phyloP scores from a whole-genome alignment of 2,329 filamentous ascomycete species.

The Fusarium brachygibbosum region DNA sequence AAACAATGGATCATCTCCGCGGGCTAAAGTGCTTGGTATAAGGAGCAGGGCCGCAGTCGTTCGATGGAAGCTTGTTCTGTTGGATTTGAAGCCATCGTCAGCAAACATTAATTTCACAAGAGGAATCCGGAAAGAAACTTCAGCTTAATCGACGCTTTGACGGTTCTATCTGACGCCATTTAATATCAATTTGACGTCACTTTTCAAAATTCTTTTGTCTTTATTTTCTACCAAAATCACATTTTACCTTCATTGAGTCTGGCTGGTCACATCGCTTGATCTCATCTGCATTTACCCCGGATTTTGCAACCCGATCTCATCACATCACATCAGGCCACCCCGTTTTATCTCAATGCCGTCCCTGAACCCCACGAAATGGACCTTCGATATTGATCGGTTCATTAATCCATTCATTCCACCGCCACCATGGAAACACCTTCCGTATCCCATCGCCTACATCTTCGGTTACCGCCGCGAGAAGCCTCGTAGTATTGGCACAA shows the following conservation, averaged over 20 bases:
- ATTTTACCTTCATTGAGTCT: neutral
- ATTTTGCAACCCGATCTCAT: slow-evolving; percentile 1
- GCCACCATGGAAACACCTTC: slow-evolving; percentile 74
- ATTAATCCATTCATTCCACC: slow-evolving; percentile 78
- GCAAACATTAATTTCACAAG: neutral
- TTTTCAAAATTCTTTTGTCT: neutral
- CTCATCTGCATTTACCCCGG: slow-evolving; percentile 17
- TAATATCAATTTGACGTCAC: slow-evolving; percentile 5
- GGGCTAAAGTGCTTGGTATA: slow-evolving; percentile 26
- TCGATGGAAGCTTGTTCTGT: neutral
- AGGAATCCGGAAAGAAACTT: neutral
- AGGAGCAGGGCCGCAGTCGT: slow-evolving; percentile 1
- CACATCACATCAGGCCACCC: neutral
- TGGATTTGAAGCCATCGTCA: slow-evolving; percentile 18
- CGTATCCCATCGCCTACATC: slow-evolving; percentile 75
- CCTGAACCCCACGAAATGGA: slow-evolving; percentile 53
- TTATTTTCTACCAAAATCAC: neutral
- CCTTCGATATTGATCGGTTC: slow-evolving; percentile 83
- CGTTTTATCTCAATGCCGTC: slow-evolving; percentile 29
- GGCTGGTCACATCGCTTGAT: slow-evolving; percentile 2
- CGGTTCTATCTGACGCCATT: slow-evolving; percentile 1
- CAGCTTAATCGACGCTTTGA: neutral
- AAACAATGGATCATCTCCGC: slow-evolving; percentile 46
- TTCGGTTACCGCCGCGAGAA: slow-evolving; percentile 70
- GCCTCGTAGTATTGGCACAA: slow-evolving; percentile 63